A percentile compares a stretch with the other conserved stretches of the same genome.
Conservation (phyloP, 176 grass and related monocot genomes). For the Carex kokanica region DNA sequence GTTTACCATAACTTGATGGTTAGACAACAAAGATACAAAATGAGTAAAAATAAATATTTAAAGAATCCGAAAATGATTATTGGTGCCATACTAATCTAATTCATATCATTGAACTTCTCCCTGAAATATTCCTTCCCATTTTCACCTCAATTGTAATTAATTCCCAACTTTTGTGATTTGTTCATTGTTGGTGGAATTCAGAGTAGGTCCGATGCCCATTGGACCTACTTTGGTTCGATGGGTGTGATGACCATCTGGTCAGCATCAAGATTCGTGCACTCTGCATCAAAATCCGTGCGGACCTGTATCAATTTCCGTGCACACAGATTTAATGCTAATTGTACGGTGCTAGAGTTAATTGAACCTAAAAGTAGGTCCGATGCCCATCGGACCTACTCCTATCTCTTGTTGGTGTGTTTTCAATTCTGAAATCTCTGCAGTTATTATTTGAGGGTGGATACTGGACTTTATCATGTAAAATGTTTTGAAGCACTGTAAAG, state of each 20-base stretch:
- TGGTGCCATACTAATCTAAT: neutral
- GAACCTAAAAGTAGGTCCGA: no score
- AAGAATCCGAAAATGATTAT: neutral
- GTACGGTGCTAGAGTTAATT: no score
- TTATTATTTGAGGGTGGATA: neutral
- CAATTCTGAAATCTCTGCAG: neutral
- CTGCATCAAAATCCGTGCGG: no score
- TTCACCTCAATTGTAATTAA: neutral
- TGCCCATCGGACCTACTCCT: no score
- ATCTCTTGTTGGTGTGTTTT: neutral
- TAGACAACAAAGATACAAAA: neutral
- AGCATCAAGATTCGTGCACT: no score
- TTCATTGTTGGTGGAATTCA: no score
- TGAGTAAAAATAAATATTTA: neutral
- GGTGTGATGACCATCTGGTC: no score
- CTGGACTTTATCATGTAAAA: neutral
- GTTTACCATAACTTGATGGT: constrained; percentile 3
- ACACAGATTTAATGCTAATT: no score
- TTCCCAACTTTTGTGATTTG: neutral
- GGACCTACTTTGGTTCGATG: no score
- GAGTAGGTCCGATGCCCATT: no score
- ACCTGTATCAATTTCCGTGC: no score
- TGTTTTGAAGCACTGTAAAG: neutral
- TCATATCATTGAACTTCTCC: neutral
- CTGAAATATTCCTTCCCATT: neutral